Evolutionary conservation across 805 yeast genomes (phyloP), one percentile per base, ranked within the genome.

Genomic region (Clavispora fructus): DNA sequence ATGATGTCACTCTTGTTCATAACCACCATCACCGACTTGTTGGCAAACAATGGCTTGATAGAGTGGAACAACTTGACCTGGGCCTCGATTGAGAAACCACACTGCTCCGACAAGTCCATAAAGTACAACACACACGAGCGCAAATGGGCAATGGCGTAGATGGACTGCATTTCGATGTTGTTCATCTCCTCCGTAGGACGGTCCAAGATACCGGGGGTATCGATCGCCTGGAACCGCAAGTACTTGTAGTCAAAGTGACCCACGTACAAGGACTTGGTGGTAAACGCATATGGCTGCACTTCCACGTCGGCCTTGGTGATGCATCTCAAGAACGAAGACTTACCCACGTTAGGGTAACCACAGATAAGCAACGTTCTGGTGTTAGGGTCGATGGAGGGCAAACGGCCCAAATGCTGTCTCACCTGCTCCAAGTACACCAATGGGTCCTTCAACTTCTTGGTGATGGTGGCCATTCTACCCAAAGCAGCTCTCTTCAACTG

Each of bases 161-260:
- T 94, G 42, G 96, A 87, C 75, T 94, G 99, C 99, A 94, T 94
- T 75, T 94, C 99, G 68, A 94, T 94, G 71, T 94, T 94, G 77
- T 94, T 94, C 99, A 94, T 94, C 67, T 94, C 99, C 70, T 94
- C 99, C 39, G 97, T 90, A 50, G 99, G 99, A 68, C 98, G 83
- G 71, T 94, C 99, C 66, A 94, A 77, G 61, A 94, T 91, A 75
- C 99, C 99, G 13, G 30, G 99, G 99, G 33, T 99, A 94, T 71
- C 99, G 63, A 94, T 94, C 46, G 98, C 99, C 75, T 94, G 99
- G 76, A 94, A 94, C 63, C 99, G 79, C 63, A 94, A 75, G 69
- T 94, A 95, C 73, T 94, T 94, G 75, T 94, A 94, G 73, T 94
- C 99, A 66, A 94, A 94, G 73, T 94, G 99, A 57, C 99, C 99